These are phyloP conservation scores for Auxenochlorella protothecoides DNA, from an alignment of 139 green algal species.

Conservation along the genomic window DNA sequence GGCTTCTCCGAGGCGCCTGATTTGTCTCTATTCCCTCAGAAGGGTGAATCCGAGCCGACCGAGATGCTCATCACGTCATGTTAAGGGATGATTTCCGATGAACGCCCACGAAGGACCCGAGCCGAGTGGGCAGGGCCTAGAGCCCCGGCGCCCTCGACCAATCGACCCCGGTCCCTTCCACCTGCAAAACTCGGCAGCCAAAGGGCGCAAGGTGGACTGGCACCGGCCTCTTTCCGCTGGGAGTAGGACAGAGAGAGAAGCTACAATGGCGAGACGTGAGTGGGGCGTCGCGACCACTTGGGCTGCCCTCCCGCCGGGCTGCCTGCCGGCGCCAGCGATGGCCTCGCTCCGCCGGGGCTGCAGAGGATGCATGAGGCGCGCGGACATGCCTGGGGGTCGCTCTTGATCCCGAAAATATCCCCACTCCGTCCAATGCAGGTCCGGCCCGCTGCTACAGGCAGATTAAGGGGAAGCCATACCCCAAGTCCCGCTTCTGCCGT, in stretches of 20 bases:
- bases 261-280: conserved; percentile 4
- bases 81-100: neutral
- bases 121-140: no score
- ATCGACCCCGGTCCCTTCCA: neutral
- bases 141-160: no score
- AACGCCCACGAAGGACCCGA: neutral
- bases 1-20: no score
- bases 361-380: neutral
- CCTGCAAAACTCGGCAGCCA: neutral
- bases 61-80: neutral
- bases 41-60: no score
- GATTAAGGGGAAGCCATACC: conserved; percentile 99
- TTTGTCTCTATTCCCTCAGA: no score
- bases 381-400: neutral
- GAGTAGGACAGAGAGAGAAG: neutral
- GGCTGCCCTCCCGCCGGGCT: neutral
- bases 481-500: conserved; percentile 96
- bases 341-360: neutral
- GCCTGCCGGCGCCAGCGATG: neutral
- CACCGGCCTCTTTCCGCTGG: neutral
- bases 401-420: neutral
- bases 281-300: neutral
- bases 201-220: neutral
- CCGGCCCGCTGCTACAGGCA: conserved; percentile 89
- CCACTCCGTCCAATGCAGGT: conserved; percentile 27